phyloP scores from a whole-genome alignment of 2,329 filamentous ascomycete genomes.

The Fusarium albidum region DNA sequence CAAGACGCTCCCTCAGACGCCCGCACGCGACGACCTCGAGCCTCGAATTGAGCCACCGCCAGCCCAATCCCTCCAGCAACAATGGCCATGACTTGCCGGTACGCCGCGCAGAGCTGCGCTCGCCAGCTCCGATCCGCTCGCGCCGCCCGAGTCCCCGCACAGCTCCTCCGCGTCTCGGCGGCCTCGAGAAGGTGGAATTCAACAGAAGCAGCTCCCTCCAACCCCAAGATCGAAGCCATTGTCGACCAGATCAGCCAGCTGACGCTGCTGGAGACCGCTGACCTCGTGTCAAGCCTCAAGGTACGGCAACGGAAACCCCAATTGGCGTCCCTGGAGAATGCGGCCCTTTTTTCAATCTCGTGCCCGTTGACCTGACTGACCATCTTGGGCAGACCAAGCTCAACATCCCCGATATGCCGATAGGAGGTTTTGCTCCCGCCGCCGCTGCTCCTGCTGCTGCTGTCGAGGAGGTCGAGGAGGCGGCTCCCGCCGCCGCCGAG shows the following conservation, averaged over 20 bases:
- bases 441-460: slow-evolving; percentile 67
- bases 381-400: slow-evolving; percentile 73
- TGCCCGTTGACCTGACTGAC: slow-evolving; percentile 24
- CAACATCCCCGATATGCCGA: slow-evolving; percentile 97
- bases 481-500: slow-evolving; percentile 89
- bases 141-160: slow-evolving; percentile 57
- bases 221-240: slow-evolving; percentile 92
- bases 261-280: slow-evolving; percentile 96
- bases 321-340: slow-evolving; percentile 18
- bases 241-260: slow-evolving; percentile 99
- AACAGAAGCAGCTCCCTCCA: slow-evolving; percentile 73
- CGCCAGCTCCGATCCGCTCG: slow-evolving; percentile 64
- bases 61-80: slow-evolving; percentile 44
- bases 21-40: slow-evolving; percentile 41
- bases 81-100: slow-evolving; percentile 71
- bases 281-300: slow-evolving; percentile 94
- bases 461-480: slow-evolving; percentile 84
- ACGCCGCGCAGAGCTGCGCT: slow-evolving; percentile 70
- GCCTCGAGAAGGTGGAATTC: slow-evolving; percentile 84
- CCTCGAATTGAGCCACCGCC: slow-evolving; percentile 38
- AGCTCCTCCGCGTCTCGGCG: slow-evolving; percentile 54
- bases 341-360: background rate
- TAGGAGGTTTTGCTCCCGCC: slow-evolving; percentile 86
- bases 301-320: slow-evolving; percentile 57
- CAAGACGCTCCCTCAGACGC: slow-evolving; percentile 42